A percentile compares a stretch with the other conserved stretches of the same genome.
Evolutionary conservation across 2,329 filamentous ascomycete genomes (phyloP).

Genomic region (Verticillium tricorpus): DNA sequence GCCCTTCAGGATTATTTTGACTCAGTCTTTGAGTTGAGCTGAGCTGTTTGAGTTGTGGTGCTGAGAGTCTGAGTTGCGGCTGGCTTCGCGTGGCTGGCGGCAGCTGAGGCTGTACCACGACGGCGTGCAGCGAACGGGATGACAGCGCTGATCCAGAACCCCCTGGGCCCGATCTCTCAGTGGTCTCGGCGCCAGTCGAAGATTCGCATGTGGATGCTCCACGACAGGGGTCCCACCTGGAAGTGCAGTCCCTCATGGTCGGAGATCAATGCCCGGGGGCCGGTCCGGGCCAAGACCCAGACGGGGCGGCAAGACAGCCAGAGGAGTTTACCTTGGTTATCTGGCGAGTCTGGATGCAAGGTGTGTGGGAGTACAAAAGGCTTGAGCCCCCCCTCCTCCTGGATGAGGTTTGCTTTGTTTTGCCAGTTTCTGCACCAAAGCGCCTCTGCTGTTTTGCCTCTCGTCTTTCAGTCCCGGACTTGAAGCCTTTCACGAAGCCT

Average conservation of each 20-base stretch:
- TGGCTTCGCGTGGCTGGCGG: background rate
- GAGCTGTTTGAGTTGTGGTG: background rate
- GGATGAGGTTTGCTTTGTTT: background rate
- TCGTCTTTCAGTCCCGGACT: background rate
- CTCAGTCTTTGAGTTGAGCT: no score
- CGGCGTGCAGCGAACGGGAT: background rate
- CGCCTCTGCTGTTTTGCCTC: background rate
- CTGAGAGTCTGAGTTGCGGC: background rate
- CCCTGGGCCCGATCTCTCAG: background rate
- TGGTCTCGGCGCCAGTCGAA: background rate
- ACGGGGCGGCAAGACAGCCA: background rate
- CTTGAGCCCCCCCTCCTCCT: background rate
- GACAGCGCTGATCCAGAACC: background rate
- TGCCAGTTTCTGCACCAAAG: background rate
- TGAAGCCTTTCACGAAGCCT: background rate
- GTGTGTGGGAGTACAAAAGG: background rate
- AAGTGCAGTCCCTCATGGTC: background rate
- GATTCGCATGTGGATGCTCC: background rate
- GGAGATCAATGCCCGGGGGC: background rate
- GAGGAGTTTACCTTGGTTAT: background rate
- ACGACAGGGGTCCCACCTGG: background rate
- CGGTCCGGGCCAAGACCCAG: background rate
- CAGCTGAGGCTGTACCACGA: background rate
- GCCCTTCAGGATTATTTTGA: background rate
- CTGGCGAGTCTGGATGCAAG: background rate